Evolutionary conservation across 2,329 filamentous ascomycete species (phyloP).

Genomic region (Boeremia lycopersici): DNA sequence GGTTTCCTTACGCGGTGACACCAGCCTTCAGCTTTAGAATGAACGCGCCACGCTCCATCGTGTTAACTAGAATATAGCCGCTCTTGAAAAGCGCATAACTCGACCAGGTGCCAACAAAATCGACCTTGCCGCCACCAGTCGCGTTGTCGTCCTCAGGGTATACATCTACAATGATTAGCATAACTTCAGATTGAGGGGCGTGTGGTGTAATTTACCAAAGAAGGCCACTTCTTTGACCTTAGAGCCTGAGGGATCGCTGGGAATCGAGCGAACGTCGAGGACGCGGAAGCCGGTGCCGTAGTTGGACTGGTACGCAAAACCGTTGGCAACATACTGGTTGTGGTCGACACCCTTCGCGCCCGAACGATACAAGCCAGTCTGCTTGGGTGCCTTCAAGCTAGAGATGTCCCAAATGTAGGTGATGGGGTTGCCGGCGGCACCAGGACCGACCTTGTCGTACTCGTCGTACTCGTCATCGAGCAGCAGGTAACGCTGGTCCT

Average conservation of each 20-base stretch:
- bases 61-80: constrained; percentile 49
- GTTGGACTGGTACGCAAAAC: constrained; percentile 52
- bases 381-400: constrained; percentile 41
- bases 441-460: constrained; percentile 45
- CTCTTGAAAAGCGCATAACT: constrained; percentile 50
- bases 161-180: constrained; percentile 35
- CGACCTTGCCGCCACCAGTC: constrained; percentile 47
- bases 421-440: constrained; percentile 41
- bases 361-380: constrained; percentile 50
- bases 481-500: constrained; percentile 45
- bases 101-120: constrained; percentile 54
- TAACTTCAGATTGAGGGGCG: no score
- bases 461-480: constrained; percentile 50
- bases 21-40: constrained; percentile 44
- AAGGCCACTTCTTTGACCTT: no score
- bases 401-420: constrained; percentile 51
- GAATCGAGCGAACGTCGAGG: constrained; percentile 51
- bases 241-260: constrained; percentile 48
- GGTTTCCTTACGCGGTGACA: constrained; percentile 14
- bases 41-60: constrained; percentile 49
- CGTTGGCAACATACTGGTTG: constrained; percentile 55
- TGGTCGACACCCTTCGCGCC: constrained; percentile 52
- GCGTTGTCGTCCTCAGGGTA: constrained; percentile 52
- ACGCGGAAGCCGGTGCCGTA: constrained; percentile 52
- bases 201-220: not conserved